Evolutionary conservation across 805 yeast genomes (phyloP), one percentile per base, ranked within the genome.

Genomic region (Teunomyces funiuensis): DNA sequence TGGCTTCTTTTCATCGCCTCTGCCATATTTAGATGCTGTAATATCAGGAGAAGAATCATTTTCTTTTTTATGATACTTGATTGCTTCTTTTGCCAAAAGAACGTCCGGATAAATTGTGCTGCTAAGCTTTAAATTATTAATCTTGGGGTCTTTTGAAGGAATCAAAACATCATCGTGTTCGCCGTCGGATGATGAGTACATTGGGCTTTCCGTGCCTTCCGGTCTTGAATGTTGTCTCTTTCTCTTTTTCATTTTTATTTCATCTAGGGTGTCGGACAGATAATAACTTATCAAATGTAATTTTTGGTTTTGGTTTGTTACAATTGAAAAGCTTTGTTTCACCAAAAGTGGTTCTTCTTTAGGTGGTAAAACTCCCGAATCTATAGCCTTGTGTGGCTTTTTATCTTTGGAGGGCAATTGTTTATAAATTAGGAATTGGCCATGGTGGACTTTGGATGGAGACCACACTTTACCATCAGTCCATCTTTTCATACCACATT

Each of bases 401-500:
- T 31, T 31, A 7, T 38, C 39, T 23, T 36, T 42, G 17, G 31
- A 28, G 2, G 38, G 30, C 69, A 82, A 74, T 55, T 84, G 88
- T 39, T 77, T 73, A 58, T 83, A 83, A 3, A 79, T 74, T 16
- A 51, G 37, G 27, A 51, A 51, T 17, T 50, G 52, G 2, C 51
- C 50, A 28, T 43, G 37, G 29, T 56, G 53, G 1, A 85, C 88
- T 44, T 88, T 70, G 0, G 85, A 79, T 2, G 89, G 86, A 44
- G 80, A 71, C 90, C 91, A 84, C 25, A 75, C 71, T 47, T 76
- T 75, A 14, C 90, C 88, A 53, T 84, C 91, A 1, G 90, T 84
- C 90, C 91, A 84, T 20, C 90, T 64, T 47, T 80, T 75, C 80
- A 85, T 82, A 13, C 81, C 84, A 31, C 86, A 79, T 50, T 79